phyloP scores from a whole-genome alignment of 768 basidiomycete species.

The Psilocybe cyanescens region DNA sequence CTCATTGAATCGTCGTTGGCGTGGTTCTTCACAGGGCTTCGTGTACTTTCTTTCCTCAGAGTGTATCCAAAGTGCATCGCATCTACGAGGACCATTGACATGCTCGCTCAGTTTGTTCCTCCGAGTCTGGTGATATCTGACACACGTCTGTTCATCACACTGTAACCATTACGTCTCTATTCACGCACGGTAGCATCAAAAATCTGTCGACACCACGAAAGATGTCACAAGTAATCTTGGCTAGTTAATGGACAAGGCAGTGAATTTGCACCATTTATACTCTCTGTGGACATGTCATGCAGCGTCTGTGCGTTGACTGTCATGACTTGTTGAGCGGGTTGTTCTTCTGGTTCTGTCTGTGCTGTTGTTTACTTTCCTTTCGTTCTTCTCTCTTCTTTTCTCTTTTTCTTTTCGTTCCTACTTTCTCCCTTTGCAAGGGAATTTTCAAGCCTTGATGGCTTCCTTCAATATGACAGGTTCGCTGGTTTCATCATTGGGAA shows the following conservation, averaged over 20 bases:
- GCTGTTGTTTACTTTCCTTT: slow-evolving; percentile 21
- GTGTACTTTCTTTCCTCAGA: no score
- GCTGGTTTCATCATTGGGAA: neutral
- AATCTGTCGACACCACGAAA: slow-evolving; percentile 8
- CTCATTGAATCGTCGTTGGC: no score
- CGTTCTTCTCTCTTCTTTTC: slow-evolving; percentile 26
- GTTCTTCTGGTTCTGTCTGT: slow-evolving; percentile 1
- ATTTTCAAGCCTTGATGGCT: slow-evolving; percentile 49
- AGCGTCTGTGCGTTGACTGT: neutral
- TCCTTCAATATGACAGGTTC: slow-evolving; percentile 46
- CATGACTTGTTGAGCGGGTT: neutral
- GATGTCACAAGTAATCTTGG: neutral
- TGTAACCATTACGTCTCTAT: neutral
- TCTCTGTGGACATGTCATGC: slow-evolving; percentile 4
- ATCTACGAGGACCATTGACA: no score
- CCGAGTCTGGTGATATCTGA: neutral
- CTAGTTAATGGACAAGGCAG: neutral
- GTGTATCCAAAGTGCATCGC: no score
- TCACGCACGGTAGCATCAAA: slow-evolving; percentile 5
- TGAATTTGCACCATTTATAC: neutral
- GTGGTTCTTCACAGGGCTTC: no score
- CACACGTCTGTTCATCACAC: neutral
- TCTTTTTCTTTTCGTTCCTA: slow-evolving; percentile 21
- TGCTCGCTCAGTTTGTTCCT: neutral
- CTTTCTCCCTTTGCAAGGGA: slow-evolving; percentile 19